Percentiles rank a stretch among this genome's conserved stretches.
phyloP scores from a whole-genome alignment of 441 rosid species.

The Adansonia rubrostipa region DNA sequence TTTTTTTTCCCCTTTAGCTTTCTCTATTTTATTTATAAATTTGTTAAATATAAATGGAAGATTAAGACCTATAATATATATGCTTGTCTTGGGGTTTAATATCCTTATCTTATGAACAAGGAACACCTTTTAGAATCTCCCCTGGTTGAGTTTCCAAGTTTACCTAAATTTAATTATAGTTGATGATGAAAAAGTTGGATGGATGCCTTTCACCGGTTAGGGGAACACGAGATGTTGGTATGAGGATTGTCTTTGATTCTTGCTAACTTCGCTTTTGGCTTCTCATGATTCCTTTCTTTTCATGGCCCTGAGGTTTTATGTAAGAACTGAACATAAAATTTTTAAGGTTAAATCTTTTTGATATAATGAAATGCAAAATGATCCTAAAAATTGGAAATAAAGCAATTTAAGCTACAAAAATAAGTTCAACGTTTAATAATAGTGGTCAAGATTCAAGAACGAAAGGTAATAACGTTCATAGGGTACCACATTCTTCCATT shows the following conservation, averaged over 20 bases:
- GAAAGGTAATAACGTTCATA: neutral
- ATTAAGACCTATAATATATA: neutral
- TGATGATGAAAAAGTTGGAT: neutral
- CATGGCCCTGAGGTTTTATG: too few species aligned
- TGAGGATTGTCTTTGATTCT: neutral
- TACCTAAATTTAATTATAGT: neutral
- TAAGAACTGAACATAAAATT: neutral
- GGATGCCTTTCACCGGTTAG: neutral
- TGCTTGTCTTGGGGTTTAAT: neutral
- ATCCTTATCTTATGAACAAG: neutral
- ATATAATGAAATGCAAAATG: too few species aligned
- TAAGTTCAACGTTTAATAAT: neutral
- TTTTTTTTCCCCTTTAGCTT: neutral
- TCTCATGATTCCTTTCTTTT: neutral
- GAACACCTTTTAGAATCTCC: neutral
- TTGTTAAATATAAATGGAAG: neutral
- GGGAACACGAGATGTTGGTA: slow-evolving; percentile 6
- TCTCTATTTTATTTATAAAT: neutral
- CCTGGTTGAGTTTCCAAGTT: neutral
- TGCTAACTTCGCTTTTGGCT: neutral
- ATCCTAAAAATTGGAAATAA: too few species aligned
- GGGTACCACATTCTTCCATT: neutral
- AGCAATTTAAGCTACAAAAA: too few species aligned
- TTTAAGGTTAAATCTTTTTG: neutral
- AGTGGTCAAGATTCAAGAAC: neutral